These are phyloP conservation scores for Metarhizium brunneum DNA, from an alignment of 2,329 filamentous ascomycete species.

Conservation along the genomic window DNA sequence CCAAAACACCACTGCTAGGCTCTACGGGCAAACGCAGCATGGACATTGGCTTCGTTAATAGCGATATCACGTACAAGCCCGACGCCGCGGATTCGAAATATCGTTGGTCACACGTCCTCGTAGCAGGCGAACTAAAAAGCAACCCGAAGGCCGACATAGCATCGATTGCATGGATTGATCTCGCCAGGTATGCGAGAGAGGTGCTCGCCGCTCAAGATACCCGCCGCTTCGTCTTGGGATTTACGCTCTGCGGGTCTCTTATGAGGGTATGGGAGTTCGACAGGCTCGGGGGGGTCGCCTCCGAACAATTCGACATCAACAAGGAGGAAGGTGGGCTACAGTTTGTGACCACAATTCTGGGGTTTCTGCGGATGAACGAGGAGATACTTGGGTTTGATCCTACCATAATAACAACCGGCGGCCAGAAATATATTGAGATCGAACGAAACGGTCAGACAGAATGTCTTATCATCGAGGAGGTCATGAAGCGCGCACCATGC, in stretches of 20 bases:
- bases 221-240: conserved; percentile 34
- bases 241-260: conserved; percentile 33
- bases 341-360: conserved; percentile 31
- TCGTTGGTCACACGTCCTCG: conserved; percentile 32
- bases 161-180: conserved; percentile 28
- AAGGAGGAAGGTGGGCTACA: conserved; percentile 11
- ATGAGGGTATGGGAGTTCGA: conserved; percentile 38
- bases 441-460: conserved; percentile 25
- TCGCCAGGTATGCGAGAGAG: conserved; percentile 32
- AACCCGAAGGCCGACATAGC: conserved; percentile 23
- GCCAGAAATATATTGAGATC: conserved; percentile 29
- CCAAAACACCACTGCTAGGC: conserved; percentile 15
- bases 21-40: conserved; percentile 15
- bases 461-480: conserved; percentile 27
- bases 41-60: conserved; percentile 20
- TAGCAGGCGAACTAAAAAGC: conserved; percentile 36
- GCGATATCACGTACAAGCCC: neutral
- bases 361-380: conserved; percentile 9
- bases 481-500: conserved; percentile 23
- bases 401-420: conserved; percentile 22
- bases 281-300: conserved; percentile 33
- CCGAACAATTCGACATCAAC: conserved; percentile 34
- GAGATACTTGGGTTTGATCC: conserved; percentile 33
- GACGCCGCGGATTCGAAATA: conserved; percentile 15
- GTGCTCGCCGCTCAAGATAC: conserved; percentile 27